A percentile compares a stretch with the other conserved stretches of the same genome.
Evolutionary conservation across 805 yeast species (phyloP).

Genomic region (Candida sphagnicola): DNA sequence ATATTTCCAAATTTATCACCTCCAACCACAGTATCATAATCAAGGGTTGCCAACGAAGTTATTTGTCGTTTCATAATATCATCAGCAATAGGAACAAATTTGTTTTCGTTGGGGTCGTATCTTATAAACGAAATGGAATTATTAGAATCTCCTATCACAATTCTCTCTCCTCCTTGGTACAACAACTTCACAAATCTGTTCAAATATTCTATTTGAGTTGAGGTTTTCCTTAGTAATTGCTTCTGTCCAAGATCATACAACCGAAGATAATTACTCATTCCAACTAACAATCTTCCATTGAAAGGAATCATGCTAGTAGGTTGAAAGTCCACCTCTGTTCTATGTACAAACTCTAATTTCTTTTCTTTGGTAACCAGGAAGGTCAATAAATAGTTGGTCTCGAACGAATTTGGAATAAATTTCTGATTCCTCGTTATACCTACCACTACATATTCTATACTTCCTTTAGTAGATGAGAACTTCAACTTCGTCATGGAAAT

Average conservation of each 20-base stretch:
- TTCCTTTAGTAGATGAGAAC: slow-evolving; percentile 21
- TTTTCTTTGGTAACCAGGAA: slow-evolving; percentile 31
- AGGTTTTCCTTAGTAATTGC: slow-evolving; percentile 69
- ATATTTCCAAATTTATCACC: slow-evolving; percentile 89
- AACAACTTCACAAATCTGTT: slow-evolving; percentile 50
- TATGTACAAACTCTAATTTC: slow-evolving; percentile 49
- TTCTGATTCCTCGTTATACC: slow-evolving; percentile 34
- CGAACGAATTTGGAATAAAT: slow-evolving; percentile 23
- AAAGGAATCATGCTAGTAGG: slow-evolving; percentile 52
- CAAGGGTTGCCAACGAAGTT: slow-evolving; percentile 58
- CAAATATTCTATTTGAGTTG: slow-evolving; percentile 39
- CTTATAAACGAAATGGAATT: slow-evolving; percentile 59
- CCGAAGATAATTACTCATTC: slow-evolving; percentile 48
- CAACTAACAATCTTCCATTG: slow-evolving; percentile 56
- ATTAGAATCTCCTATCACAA: slow-evolving; percentile 69
- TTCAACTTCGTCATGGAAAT: slow-evolving; percentile 31
- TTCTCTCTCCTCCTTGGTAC: slow-evolving; percentile 49
- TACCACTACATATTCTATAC: slow-evolving; percentile 38
- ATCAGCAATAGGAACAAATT: slow-evolving; percentile 62
- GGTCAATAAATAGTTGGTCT: slow-evolving; percentile 29
- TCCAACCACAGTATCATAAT: slow-evolving; percentile 70
- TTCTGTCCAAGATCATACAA: slow-evolving; percentile 73
- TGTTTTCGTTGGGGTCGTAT: slow-evolving; percentile 44
- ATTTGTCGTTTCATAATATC: slow-evolving; percentile 68
- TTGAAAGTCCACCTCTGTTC: slow-evolving; percentile 49